A percentile compares a stretch with the other conserved stretches of the same genome.
Conservation (phyloP, 1,284 basidiomycete genomes). For the Flammula alnicola region DNA sequence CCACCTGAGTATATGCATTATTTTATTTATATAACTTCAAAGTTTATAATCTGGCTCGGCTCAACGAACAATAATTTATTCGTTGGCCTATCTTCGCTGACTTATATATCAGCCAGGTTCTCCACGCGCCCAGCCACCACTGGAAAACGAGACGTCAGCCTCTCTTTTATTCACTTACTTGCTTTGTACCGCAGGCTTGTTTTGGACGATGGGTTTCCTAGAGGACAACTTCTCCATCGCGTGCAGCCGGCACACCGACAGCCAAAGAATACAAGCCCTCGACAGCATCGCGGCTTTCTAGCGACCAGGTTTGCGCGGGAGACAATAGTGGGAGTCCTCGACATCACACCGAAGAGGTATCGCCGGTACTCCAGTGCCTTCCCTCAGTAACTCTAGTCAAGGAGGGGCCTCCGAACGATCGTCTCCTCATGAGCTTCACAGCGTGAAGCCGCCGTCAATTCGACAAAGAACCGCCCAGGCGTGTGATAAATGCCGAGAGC, state of each 20-base stretch:
- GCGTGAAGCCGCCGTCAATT: conserved; percentile 21
- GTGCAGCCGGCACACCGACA: background rate
- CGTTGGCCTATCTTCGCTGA: conserved; percentile 1
- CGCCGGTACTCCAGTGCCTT: conserved; percentile 5
- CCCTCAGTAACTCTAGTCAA: conserved; percentile 2
- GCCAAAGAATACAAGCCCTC: background rate
- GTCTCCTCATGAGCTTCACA: background rate
- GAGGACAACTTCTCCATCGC: conserved; percentile 1
- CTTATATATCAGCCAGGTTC: background rate
- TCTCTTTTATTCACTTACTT: background rate
- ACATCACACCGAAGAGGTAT: conserved; percentile 2
- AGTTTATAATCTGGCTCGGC: conserved; percentile 4
- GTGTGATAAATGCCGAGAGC: conserved; percentile 60
- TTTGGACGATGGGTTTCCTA: conserved; percentile 8
- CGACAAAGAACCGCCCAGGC: conserved; percentile 58
- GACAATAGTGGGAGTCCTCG: conserved; percentile 9
- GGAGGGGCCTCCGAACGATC: conserved; percentile 5
- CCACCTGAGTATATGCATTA: conserved; percentile 6
- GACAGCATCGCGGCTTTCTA: background rate
- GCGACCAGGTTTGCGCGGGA: background rate
- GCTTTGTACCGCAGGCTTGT: background rate
- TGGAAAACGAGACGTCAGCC: conserved; percentile 8
- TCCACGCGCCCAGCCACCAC: conserved; percentile 5
- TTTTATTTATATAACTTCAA: conserved; percentile 10
- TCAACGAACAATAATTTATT: conserved; percentile 7